These are phyloP conservation scores for Boletus vermiculosoides DNA, from an alignment of 768 basidiomycete species.

Conservation along the genomic window DNA sequence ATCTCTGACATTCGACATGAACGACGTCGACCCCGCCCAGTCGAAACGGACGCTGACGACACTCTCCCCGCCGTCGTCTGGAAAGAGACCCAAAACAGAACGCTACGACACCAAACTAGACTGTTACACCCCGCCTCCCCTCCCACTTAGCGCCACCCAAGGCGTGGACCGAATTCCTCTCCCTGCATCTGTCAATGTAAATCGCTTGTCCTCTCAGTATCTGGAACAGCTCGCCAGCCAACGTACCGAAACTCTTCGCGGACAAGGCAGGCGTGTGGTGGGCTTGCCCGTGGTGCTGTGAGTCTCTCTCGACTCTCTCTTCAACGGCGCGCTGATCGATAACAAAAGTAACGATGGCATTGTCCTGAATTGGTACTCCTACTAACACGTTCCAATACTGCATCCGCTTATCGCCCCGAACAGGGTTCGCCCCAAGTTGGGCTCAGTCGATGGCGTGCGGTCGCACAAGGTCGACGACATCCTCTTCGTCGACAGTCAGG, in stretches of 20 bases:
- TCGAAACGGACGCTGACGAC: conserved; percentile 17
- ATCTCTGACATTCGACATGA: conserved; percentile 13
- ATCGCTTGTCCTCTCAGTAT: conserved; percentile 8
- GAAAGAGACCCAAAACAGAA: conserved; percentile 27
- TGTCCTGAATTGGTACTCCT: conserved; percentile 29
- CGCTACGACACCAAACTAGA: neutral
- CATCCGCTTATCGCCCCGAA: conserved; percentile 9
- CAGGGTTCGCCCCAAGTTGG: conserved; percentile 16
- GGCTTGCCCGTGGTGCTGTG: conserved; percentile 28
- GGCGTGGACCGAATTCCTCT: conserved; percentile 32
- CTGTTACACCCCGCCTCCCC: conserved; percentile 7
- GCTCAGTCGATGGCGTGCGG: neutral
- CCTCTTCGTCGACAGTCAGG: neutral
- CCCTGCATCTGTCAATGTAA: conserved; percentile 7
- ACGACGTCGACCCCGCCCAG: conserved; percentile 4
- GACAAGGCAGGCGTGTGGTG: conserved; percentile 24
- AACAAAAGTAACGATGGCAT: conserved; percentile 29
- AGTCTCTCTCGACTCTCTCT: conserved; percentile 6
- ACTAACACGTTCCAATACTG: neutral
- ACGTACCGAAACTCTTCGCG: conserved; percentile 16
- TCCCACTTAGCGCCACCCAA: conserved; percentile 20
- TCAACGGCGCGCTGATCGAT: conserved; percentile 5
- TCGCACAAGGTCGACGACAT: neutral
- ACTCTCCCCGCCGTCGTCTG: neutral
- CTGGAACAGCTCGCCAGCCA: conserved; percentile 19